phyloP scores from a whole-genome alignment of 2,329 filamentous ascomycete species.

The Mycogone perniciosa region DNA sequence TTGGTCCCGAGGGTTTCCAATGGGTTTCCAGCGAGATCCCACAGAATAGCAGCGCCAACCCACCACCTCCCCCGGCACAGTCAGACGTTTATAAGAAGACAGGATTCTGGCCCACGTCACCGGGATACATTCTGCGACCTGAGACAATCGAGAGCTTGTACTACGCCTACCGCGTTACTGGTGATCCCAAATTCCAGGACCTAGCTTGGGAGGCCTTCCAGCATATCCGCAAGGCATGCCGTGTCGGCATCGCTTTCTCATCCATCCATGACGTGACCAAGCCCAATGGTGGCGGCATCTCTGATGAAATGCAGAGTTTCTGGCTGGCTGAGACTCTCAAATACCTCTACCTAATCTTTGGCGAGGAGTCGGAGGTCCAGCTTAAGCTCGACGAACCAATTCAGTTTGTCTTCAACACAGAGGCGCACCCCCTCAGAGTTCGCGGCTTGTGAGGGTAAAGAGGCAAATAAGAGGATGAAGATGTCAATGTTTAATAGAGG shows the following conservation, averaged over 20 bases:
- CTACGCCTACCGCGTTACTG: conserved; percentile 78
- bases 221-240: conserved; percentile 57
- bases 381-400: conserved; percentile 40
- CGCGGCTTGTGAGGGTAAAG: not conserved
- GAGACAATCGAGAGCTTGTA: conserved; percentile 82
- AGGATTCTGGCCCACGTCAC: conserved; percentile 64
- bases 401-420: conserved; percentile 45
- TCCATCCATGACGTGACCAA: conserved; percentile 61
- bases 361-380: conserved; percentile 50
- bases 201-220: conserved; percentile 78
- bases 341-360: conserved; percentile 70
- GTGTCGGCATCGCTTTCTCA: conserved; percentile 60
- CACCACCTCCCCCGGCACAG: conserved; percentile 37
- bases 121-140: conserved; percentile 63
- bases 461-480: not conserved
- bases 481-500: not conserved
- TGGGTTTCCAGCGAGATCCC: conserved; percentile 47
- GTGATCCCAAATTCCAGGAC: conserved; percentile 68
- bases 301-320: conserved; percentile 78
- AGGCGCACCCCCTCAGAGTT: conserved; percentile 38
- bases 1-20: conserved; percentile 68
- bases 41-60: conserved; percentile 34
- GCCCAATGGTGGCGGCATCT: conserved; percentile 51
- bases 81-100: conserved; percentile 55
- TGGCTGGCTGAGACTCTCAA: conserved; percentile 85